Conservation (phyloP, 192 early-diverging fungal genomes). For the Coemansia sp. region DNA sequence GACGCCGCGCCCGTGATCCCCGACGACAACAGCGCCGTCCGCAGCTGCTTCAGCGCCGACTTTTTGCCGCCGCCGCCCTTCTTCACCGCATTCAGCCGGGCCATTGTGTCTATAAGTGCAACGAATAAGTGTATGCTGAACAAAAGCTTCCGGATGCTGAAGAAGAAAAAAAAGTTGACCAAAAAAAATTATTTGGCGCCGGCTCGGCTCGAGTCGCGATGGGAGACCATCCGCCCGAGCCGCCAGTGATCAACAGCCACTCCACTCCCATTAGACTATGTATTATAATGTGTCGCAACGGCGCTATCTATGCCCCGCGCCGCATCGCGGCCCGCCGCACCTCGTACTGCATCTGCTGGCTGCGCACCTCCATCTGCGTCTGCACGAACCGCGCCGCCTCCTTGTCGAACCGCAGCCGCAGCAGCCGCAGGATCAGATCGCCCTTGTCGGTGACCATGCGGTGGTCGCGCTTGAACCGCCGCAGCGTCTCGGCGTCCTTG, state of each 20-base stretch:
- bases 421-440: conserved; percentile 44
- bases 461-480: conserved; percentile 25
- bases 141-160: too few relatives aligned
- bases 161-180: background rate
- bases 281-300: background rate
- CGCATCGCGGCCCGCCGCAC: conserved; percentile 35
- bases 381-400: conserved; percentile 44
- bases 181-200: background rate
- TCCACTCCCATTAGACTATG: background rate
- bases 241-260: too few relatives aligned
- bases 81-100: conserved; percentile 9
- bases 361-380: conserved; percentile 38
- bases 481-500: conserved; percentile 41
- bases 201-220: too few relatives aligned
- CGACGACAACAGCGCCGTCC: conserved; percentile 67
- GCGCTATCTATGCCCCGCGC: too few relatives aligned
- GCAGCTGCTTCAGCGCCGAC: conserved; percentile 82
- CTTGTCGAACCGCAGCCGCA: conserved; percentile 47
- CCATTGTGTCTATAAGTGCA: background rate
- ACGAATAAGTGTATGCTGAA: background rate
- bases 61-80: conserved; percentile 19
- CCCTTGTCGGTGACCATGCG: conserved; percentile 47
- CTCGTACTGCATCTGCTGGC: conserved; percentile 48
- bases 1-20: conserved; percentile 72
- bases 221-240: too few relatives aligned